These are phyloP conservation scores for Torrubiella hemipterigena DNA, from an alignment of 2,329 filamentous ascomycete species.

Conservation along the genomic window DNA sequence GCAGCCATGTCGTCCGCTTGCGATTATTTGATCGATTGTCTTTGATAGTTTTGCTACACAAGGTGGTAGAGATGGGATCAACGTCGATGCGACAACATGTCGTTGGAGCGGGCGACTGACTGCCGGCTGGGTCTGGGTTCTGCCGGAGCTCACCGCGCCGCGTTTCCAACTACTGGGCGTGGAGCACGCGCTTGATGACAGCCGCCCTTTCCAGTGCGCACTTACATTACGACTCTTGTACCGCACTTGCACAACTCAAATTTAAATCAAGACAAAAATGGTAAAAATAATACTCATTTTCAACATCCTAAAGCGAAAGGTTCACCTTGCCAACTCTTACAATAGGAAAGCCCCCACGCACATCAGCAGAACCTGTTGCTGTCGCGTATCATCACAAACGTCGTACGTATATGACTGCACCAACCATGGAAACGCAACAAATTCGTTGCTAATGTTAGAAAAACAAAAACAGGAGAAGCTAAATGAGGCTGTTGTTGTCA, in stretches of 20 bases:
- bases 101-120: no score
- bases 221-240: background rate
- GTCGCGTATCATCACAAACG: conserved; percentile 92
- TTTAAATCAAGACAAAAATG: background rate
- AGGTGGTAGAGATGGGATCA: background rate
- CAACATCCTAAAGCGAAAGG: no score
- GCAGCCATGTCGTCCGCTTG: conserved; percentile 51
- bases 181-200: no score
- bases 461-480: conserved; percentile 71
- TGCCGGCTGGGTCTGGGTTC: conserved; percentile 12
- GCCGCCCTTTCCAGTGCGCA: conserved; percentile 5
- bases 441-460: background rate
- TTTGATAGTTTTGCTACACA: conserved; percentile 8
- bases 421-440: no score
- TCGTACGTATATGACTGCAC: no score
- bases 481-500: conserved; percentile 82
- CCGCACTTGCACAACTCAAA: background rate
- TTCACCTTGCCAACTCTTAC: no score
- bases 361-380: conserved; percentile 92
- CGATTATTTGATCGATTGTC: no score
- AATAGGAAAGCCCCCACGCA: conserved; percentile 86
- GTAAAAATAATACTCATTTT: no score
- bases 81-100: background rate
- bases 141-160: conserved; percentile 23
- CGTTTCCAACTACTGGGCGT: no score